Conservation (phyloP, 345 rosid species). For the Citrus medica region DNA sequence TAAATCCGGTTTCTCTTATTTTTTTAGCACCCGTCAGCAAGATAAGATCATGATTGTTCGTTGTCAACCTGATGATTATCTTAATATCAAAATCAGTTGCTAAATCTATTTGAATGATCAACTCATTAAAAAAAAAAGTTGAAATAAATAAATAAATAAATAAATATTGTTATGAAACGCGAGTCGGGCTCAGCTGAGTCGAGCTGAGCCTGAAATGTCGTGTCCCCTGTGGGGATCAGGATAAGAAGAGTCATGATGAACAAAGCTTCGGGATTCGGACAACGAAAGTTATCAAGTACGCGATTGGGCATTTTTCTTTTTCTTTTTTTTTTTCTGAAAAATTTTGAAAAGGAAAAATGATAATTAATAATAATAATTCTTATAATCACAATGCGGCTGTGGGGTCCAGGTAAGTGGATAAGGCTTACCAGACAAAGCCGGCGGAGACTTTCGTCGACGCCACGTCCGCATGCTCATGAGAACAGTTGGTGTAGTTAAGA, state of each 20-base stretch:
- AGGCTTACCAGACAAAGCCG: not conserved
- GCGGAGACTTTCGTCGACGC: not conserved
- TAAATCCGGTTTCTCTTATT: no score
- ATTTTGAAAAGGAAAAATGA: not conserved
- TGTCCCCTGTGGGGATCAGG: not conserved
- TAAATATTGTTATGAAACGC: no score
- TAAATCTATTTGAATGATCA: no score
- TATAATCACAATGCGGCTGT: no score
- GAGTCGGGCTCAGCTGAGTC: not conserved
- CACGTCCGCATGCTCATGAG: not conserved
- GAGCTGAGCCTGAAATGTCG: no score
- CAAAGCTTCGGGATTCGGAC: not conserved
- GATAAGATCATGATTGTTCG: no score
- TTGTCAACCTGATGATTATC: no score
- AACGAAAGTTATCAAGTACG: not conserved
- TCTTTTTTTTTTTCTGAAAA: not conserved
- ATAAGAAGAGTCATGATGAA: not conserved
- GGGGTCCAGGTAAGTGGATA: slow-evolving; percentile 4
- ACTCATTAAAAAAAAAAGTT: no score
- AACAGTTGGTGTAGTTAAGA: not conserved
- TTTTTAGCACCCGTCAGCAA: no score
- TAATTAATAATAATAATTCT: fast-evolving
- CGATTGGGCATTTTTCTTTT: not conserved
- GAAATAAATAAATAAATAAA: no score
- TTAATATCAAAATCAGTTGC: no score